Evolutionary conservation across 1,139 yeast species (phyloP).

Genomic region (Lodderomyces jiufengensis): DNA sequence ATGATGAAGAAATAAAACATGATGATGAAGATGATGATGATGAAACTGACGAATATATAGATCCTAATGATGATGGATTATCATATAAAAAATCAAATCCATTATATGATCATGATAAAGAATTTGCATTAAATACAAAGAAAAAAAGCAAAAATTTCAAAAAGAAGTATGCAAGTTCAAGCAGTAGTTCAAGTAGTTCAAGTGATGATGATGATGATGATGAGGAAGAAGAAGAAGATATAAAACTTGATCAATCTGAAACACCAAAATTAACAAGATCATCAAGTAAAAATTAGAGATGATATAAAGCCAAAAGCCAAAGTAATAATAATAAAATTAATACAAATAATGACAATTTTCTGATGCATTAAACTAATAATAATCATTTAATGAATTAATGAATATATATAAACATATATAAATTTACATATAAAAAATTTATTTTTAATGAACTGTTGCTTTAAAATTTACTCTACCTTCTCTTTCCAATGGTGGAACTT

Average conservation of each 20-base stretch:
- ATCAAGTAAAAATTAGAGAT: slow-evolving; percentile 35
- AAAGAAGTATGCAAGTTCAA: slow-evolving; percentile 28
- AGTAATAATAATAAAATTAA: too few relatives aligned
- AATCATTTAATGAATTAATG: not conserved
- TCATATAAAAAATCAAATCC: slow-evolving; percentile 67
- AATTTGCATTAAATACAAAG: too few relatives aligned
- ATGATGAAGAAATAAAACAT: slow-evolving; percentile 46
- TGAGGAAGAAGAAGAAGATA: slow-evolving; percentile 11
- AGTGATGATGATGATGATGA: slow-evolving; percentile 8
- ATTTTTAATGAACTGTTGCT: slow-evolving; percentile 5
- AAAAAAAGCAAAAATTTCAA: slow-evolving; percentile 14
- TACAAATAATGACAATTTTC: not conserved
- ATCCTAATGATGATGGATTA: slow-evolving; percentile 79
- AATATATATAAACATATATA: slow-evolving; percentile 1
- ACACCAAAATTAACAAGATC: slow-evolving; percentile 37
- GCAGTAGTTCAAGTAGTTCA: slow-evolving; percentile 27
- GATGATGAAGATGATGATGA: slow-evolving; percentile 79
- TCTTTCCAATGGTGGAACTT: slow-evolving; percentile 81
- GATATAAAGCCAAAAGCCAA: slow-evolving; percentile 1
- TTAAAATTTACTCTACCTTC: slow-evolving; percentile 56
- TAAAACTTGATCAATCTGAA: slow-evolving; percentile 21
- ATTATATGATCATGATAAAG: slow-evolving; percentile 42
- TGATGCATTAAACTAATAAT: not conserved
- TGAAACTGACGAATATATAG: slow-evolving; percentile 64
- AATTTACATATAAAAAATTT: too few relatives aligned